Evolutionary conservation across 176 grass and related monocot genomes (phyloP).

Genomic region (Triticum monococcum): DNA sequence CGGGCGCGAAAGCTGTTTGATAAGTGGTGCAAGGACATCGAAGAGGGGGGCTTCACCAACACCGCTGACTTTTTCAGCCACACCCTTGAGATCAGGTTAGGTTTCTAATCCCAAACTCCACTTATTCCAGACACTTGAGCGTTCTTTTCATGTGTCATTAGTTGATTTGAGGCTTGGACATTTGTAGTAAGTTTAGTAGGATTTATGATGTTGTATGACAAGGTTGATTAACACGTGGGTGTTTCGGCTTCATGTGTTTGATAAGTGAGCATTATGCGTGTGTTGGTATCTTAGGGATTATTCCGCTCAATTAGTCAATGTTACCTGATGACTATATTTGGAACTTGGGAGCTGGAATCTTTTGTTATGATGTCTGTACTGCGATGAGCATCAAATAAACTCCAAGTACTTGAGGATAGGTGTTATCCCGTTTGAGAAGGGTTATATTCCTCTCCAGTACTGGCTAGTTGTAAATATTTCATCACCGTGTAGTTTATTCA

Average conservation of each 20-base stretch:
- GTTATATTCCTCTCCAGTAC: neutral
- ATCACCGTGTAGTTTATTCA: neutral
- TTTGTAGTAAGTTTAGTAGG: too few relatives aligned
- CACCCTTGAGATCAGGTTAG: conserved; percentile 82
- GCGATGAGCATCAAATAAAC: neutral
- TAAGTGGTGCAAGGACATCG: conserved; percentile 7
- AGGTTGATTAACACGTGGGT: too few relatives aligned
- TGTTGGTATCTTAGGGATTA: neutral
- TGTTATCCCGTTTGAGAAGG: neutral
- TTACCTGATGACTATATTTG: neutral
- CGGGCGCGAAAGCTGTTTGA: too few relatives aligned
- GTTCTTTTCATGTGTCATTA: too few relatives aligned
- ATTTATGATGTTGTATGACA: too few relatives aligned
- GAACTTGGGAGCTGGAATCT: neutral
- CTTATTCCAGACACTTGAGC: too few relatives aligned
- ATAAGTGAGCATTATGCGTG: neutral
- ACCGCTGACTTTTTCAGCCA: conserved; percentile 72
- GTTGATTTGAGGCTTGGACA: too few relatives aligned
- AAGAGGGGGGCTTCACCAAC: conserved; percentile 61
- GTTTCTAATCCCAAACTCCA: neutral
- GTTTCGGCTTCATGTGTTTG: neutral
- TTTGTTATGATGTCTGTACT: neutral
- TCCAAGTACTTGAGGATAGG: neutral
- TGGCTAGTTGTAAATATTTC: neutral
- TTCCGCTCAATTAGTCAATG: neutral